Percentiles rank a stretch among this genome's conserved stretches.
Evolutionary conservation across 192 early-diverging fungal species (phyloP).

Genomic region (Coemansia sp.): DNA sequence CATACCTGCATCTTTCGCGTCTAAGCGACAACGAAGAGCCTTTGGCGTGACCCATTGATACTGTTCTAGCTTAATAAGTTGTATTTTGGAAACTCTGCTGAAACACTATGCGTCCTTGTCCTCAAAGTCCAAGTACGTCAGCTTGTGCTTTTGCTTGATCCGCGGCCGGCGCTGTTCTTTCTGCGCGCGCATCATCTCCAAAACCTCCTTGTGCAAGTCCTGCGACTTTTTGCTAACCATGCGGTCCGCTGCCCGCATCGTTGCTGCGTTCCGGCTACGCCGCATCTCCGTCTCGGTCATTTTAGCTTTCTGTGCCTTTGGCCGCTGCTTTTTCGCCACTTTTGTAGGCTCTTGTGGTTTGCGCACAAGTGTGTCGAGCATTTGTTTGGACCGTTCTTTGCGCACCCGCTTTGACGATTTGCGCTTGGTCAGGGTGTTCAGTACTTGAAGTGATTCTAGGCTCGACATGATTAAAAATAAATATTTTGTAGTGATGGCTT

Average conservation of each 20-base stretch:
- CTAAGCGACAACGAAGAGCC: constrained; percentile 91
- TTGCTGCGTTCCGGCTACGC: constrained; percentile 15
- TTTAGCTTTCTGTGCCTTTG: constrained; percentile 5
- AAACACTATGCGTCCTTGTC: constrained; percentile 11
- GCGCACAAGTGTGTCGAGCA: neutral
- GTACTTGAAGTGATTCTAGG: constrained; percentile 20
- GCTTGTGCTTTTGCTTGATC: constrained; percentile 22
- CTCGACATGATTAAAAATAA: constrained; percentile 20
- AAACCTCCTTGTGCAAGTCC: constrained; percentile 27
- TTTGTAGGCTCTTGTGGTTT: constrained; percentile 1
- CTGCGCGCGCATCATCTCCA: constrained; percentile 42
- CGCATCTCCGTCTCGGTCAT: neutral
- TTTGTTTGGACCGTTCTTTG: constrained; percentile 11
- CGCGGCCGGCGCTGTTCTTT: constrained; percentile 33
- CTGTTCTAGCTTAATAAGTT: neutral
- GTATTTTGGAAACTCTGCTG: neutral
- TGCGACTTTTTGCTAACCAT: constrained; percentile 25
- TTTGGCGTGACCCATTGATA: constrained; percentile 46
- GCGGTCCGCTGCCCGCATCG: constrained; percentile 22
- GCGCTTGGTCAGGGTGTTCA: constrained; percentile 30
- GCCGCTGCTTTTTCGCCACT: neutral
- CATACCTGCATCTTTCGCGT: constrained; percentile 87
- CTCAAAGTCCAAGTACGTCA: constrained; percentile 45
- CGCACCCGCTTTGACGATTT: constrained; percentile 30
- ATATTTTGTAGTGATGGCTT: too few species aligned